These are phyloP conservation scores for Ambrosiella cleistominuta DNA, from an alignment of 2,329 filamentous ascomycete genomes.

Conservation along the genomic window DNA sequence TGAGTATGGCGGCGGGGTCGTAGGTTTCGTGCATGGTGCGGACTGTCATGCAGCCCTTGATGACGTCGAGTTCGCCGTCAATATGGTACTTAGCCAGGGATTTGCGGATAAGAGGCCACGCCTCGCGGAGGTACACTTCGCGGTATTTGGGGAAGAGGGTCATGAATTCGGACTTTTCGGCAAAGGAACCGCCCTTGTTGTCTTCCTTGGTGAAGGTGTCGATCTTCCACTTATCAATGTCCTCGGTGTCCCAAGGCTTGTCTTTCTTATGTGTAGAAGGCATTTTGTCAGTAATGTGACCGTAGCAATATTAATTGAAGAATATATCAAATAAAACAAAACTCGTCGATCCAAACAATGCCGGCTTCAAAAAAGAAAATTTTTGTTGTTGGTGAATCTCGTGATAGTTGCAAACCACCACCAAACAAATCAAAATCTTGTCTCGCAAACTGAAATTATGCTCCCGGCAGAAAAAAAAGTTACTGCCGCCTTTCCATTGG, in stretches of 20 bases:
- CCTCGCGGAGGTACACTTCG: conserved; percentile 80
- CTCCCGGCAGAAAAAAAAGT: conserved; percentile 13
- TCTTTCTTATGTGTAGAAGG: conserved; percentile 78
- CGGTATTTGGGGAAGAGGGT: conserved; percentile 90
- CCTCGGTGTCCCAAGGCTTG: conserved; percentile 90
- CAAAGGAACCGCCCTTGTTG: conserved; percentile 70
- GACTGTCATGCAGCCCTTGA: conserved; percentile 92
- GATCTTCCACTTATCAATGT: conserved; percentile 93
- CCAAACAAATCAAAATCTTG: too few species aligned
- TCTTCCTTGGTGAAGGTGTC: conserved; percentile 73
- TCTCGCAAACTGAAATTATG: conserved; percentile 1
- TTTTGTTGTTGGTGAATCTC: too few species aligned
- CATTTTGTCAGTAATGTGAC: conserved; percentile 30
- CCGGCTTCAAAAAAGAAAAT: background rate
- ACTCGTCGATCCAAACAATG: background rate
- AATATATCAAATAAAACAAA: background rate
- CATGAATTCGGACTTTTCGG: conserved; percentile 80
- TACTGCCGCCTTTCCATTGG: background rate
- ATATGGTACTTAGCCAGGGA: conserved; percentile 76
- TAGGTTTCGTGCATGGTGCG: conserved; percentile 85
- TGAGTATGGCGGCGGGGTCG: conserved; percentile 83
- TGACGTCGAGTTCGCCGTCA: conserved; percentile 78
- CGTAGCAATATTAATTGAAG: background rate
- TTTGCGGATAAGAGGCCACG: conserved; percentile 81
- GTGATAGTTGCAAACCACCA: too few species aligned